Conservation (phyloP, 2,329 filamentous ascomycete species). For the Metarhizium guizhouense region DNA sequence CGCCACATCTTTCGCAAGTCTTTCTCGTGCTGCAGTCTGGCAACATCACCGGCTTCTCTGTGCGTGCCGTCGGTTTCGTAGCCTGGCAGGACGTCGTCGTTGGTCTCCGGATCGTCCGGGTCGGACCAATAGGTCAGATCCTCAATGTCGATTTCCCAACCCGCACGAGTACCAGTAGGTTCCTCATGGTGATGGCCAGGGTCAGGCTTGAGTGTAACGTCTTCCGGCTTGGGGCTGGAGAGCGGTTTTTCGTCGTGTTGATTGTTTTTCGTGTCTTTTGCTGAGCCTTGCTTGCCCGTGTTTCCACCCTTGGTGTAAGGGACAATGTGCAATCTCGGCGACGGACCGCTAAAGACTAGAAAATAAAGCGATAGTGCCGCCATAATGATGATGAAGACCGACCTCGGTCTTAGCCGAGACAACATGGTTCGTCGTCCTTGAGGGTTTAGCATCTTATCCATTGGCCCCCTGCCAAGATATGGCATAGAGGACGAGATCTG, state of each 20-base stretch:
- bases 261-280: background rate
- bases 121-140: slow-evolving; percentile 28
- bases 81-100: slow-evolving; percentile 25
- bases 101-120: slow-evolving; percentile 24
- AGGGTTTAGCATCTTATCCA: slow-evolving; percentile 25
- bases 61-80: slow-evolving; percentile 27
- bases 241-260: background rate
- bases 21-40: slow-evolving; percentile 29
- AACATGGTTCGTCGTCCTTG: slow-evolving; percentile 19
- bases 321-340: slow-evolving; percentile 24
- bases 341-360: slow-evolving; percentile 29
- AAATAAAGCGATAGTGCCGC: slow-evolving; percentile 34
- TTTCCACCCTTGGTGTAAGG: slow-evolving; percentile 14
- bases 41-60: slow-evolving; percentile 22
- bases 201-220: background rate
- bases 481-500: background rate
- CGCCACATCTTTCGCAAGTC: slow-evolving; percentile 33
- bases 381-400: slow-evolving; percentile 30
- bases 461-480: slow-evolving; percentile 1
- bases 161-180: slow-evolving; percentile 10
- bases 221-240: background rate
- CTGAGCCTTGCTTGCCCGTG: slow-evolving; percentile 4
- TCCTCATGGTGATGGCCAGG: slow-evolving; percentile 8
- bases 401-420: slow-evolving; percentile 30
- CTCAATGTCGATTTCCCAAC: slow-evolving; percentile 26